phyloP scores from a whole-genome alignment of 768 basidiomycete genomes.

The Ephemerocybe angulata region DNA sequence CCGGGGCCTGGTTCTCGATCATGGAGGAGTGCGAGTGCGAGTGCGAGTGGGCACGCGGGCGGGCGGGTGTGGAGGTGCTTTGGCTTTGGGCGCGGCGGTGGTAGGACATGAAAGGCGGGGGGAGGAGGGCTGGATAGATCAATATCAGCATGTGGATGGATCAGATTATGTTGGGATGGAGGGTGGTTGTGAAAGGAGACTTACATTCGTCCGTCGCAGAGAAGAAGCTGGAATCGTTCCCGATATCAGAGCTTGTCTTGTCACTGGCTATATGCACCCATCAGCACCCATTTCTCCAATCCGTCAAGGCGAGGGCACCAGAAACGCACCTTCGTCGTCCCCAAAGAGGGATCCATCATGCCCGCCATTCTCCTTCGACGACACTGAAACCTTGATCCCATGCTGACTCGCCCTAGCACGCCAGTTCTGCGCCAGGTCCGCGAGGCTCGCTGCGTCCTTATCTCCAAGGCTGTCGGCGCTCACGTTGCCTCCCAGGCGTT shows the following conservation, averaged over 20 bases:
- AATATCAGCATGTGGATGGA: too few relatives aligned
- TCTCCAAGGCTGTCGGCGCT: conserved; percentile 9
- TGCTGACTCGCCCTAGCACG: conserved; percentile 67
- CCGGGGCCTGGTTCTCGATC: conserved; percentile 15
- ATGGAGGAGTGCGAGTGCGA: conserved; percentile 51
- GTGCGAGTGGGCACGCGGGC: conserved; percentile 59
- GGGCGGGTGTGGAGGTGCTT: conserved; percentile 18
- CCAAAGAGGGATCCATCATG: conserved; percentile 48
- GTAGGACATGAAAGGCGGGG: conserved; percentile 52
- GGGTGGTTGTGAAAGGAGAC: conserved; percentile 8
- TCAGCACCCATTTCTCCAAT: conserved; percentile 24
- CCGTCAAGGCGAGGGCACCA: conserved; percentile 15
- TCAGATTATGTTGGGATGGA: too few relatives aligned
- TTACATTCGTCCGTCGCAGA: conserved; percentile 51
- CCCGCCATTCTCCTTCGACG: conserved; percentile 26
- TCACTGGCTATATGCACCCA: conserved; percentile 52
- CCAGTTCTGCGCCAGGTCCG: conserved; percentile 68
- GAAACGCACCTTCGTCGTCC: conserved; percentile 42
- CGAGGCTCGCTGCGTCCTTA: conserved; percentile 48
- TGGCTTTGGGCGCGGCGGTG: conserved; percentile 23
- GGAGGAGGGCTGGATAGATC: conserved; percentile 45
- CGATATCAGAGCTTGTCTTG: conserved; percentile 43
- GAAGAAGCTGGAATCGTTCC: conserved; percentile 44
- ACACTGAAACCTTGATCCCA: conserved; percentile 64
- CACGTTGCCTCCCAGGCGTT: conserved; percentile 29